Evolutionary conservation across 768 basidiomycete genomes (phyloP), one percentile per base, ranked within the genome.

Genomic region (Pleurotus ostreatus): DNA sequence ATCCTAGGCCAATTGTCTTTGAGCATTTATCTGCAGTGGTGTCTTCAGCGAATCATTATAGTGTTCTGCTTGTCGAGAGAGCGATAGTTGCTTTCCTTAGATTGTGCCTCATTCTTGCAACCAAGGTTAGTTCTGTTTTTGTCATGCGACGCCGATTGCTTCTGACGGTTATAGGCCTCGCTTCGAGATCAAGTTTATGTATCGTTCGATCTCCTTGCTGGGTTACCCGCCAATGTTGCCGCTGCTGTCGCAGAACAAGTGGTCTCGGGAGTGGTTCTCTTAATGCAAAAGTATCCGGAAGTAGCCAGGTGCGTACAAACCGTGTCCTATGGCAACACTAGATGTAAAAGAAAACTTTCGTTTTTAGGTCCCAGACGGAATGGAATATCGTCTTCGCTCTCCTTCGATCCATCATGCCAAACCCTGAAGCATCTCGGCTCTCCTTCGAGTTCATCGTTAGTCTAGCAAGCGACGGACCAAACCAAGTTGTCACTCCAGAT

Each of bases 111-210:
- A 84, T 94, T 46, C 77, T 96, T 11, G 90, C 92, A 13, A 82
- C 86, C 49, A 84, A 86, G 72, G 94, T 90, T 62, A 64, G 79
- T 64, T 22, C 8, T 11, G 47, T 41, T 15, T 15, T 16, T 49
- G 56, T 40, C 51, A 15, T 54, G 3, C 7, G 54, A 49, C 12
- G 16, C 15, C 20, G 34, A 20, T 46, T 46, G 7, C 56, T 68
- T 18, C 59, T 52, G 22, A 37, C 5, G 6, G 2, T 57, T 52
- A 12, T 62, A 95, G 92, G 81, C 88, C 46, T 78, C 82, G 13
- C 76, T 98, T 49, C 86, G 93, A 13, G 97, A 98, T 67, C 97
- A 98, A 70, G 79, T 98, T 9, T 98, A 94, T 70, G 79, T 98
- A 47, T 93, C 96, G 0, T 86, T 99, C 57, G 96, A 99, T 67